phyloP scores from a whole-genome alignment of 192 early-diverging fungal genomes.

The Haplosporangium gracile region DNA sequence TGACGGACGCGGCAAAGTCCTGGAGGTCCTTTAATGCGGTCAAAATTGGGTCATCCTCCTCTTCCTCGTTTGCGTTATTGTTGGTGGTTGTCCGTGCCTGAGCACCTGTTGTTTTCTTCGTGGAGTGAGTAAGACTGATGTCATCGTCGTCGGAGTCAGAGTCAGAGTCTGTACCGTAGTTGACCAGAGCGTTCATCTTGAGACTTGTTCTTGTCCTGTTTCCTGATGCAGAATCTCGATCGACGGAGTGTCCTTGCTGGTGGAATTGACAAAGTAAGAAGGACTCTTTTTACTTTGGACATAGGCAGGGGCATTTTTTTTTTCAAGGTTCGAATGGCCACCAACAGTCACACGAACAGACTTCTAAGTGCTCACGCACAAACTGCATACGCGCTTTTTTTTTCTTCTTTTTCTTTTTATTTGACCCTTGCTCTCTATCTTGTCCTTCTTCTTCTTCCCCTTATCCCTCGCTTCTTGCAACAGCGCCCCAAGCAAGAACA shows the following conservation, averaged over 20 bases:
- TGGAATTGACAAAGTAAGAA: not conserved
- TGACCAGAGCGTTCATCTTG: constrained; percentile 39
- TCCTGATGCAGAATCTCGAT: not conserved
- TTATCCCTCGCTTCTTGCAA: not conserved
- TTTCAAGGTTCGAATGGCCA: not conserved
- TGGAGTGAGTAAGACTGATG: not conserved
- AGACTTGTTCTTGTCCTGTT: not conserved
- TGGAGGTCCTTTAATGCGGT: constrained; percentile 40
- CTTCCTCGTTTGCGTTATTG: not conserved
- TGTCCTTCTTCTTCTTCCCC: not conserved
- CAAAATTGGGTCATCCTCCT: constrained; percentile 29
- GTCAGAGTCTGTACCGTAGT: constrained; percentile 43
- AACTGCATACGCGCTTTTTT: not conserved
- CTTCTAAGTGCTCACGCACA: not conserved
- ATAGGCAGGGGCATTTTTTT: not conserved
- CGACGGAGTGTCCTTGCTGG: not conserved
- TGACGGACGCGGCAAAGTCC: constrained; percentile 33
- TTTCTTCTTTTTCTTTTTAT: not conserved
- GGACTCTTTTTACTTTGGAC: not conserved
- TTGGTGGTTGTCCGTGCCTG: not conserved
- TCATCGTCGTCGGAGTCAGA: constrained; percentile 11
- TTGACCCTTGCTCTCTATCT: not conserved
- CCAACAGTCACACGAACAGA: not conserved
- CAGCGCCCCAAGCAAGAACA: not conserved
- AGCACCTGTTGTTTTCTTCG: not conserved